These are phyloP conservation scores for Pterulicium gracile DNA, from an alignment of 1,284 basidiomycete species.

Conservation along the genomic window DNA sequence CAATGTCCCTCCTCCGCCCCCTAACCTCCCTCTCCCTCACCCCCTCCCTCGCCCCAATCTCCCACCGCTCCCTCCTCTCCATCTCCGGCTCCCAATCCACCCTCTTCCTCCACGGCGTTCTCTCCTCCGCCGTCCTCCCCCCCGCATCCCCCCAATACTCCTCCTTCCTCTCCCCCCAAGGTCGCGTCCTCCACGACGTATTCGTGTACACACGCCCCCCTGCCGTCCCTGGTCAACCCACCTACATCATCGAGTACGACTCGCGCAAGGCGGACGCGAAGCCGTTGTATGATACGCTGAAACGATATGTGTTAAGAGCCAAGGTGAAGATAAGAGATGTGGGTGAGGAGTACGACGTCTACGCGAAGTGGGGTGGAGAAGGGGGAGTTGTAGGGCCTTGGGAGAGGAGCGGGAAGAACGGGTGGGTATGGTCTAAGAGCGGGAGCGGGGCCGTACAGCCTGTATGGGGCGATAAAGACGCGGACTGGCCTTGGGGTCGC, in stretches of 20 bases:
- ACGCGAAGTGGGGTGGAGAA: slow-evolving; percentile 64
- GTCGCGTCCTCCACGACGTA: slow-evolving; percentile 81
- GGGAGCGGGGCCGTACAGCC: slow-evolving; percentile 62
- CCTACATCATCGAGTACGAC: slow-evolving; percentile 72
- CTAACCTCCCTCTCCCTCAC: not conserved
- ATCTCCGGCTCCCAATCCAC: slow-evolving; percentile 76
- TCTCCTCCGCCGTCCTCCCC: slow-evolving; percentile 50
- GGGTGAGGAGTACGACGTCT: slow-evolving; percentile 66
- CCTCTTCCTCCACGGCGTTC: slow-evolving; percentile 84
- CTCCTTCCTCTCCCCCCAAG: slow-evolving; percentile 76
- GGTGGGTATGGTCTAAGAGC: slow-evolving; percentile 38
- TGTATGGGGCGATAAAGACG: slow-evolving; percentile 35
- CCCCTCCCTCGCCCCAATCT: slow-evolving; percentile 52
- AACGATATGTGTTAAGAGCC: slow-evolving; percentile 81
- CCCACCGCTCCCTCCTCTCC: slow-evolving; percentile 58
- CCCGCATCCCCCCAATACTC: slow-evolving; percentile 21
- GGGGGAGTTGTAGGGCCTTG: slow-evolving; percentile 21
- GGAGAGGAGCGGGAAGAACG: slow-evolving; percentile 24
- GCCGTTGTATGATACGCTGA: slow-evolving; percentile 56
- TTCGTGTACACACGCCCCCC: slow-evolving; percentile 68
- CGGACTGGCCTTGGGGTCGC: slow-evolving; percentile 53
- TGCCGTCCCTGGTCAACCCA: slow-evolving; percentile 30
- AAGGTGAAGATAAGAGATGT: slow-evolving; percentile 81
- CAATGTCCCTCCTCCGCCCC: not conserved
- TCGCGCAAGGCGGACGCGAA: slow-evolving; percentile 42